Base-by-base conservation (phyloP, 306 rosid genomes). In the Carpinus fangiana region DNA sequence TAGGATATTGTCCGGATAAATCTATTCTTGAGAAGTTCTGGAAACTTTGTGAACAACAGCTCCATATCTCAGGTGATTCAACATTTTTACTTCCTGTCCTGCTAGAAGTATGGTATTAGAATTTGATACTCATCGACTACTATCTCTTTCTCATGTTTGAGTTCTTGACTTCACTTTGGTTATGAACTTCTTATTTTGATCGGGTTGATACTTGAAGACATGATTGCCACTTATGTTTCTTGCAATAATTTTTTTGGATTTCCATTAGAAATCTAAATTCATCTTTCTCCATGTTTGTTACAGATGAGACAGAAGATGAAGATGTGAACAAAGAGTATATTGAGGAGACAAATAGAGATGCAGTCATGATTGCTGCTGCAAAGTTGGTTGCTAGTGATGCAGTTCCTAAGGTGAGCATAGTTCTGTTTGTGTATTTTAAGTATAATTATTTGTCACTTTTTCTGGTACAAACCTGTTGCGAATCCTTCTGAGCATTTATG, bases 251-350 rank as follows among this genome's bases (percentile, higher is more conserved):
- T 77, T 72, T 70, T 12, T 14, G 64, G 78, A 68, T 74, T 53
- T 31, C 74, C 41, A 57, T 26, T 78, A 23, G 20, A 73, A 54
- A 67, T 81, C 43, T 66, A 52, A 50, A n/a, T 65, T 76, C 76
- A 60, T 56, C 75, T 79, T 78, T 50, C 68, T 41, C 51, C 68
- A 68, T 34, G 10, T 68, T 69, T 84, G 75, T 82, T 51, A 48
- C 85, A 90, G 98, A 95, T 67, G 98, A 88, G 85, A 77, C 79
- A 67, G 98, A 92, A 85, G 98, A 94, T 38, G 98, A 92, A 65
- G 92, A 85, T 70, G 86, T 51, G 54, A 91, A 87, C 81, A 91
- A 82, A 78, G 98, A 90, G 81, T 95, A 89, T 76, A 70, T 79
- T 73, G 98, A 88, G 89, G 98, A 92, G 80, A 88, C 86, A 78